These are phyloP conservation scores for Paxillus rubicundulus DNA, from an alignment of 768 basidiomycete species.

Conservation along the genomic window DNA sequence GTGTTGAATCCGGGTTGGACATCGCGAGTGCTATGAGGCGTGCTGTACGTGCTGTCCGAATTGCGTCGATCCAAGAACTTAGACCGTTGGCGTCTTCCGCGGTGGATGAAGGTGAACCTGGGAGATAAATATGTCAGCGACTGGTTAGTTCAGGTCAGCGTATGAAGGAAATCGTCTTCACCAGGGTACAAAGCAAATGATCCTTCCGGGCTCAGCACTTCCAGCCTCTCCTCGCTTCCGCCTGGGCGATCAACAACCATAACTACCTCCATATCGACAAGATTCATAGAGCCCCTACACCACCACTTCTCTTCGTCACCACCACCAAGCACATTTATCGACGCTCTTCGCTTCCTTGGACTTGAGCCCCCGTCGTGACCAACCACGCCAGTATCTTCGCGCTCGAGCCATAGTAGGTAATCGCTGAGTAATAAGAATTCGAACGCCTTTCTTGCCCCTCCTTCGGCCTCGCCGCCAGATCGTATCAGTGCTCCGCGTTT, in stretches of 20 bases:
- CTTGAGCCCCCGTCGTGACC: constrained; percentile 18
- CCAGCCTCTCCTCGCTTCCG: constrained; percentile 56
- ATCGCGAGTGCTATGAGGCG: constrained; percentile 68
- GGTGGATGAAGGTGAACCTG: constrained; percentile 3
- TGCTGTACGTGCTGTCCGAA: constrained; percentile 67
- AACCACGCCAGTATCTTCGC: constrained; percentile 38
- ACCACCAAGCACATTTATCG: constrained; percentile 22
- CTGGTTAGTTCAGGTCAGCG: neutral
- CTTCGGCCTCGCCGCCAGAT: constrained; percentile 42
- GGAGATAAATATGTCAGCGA: neutral
- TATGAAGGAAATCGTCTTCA: constrained; percentile 28
- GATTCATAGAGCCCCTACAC: constrained; percentile 64
- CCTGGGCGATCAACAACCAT: constrained; percentile 38
- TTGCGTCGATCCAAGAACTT: constrained; percentile 65
- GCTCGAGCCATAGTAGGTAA: constrained; percentile 72
- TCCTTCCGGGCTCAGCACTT: constrained; percentile 72
- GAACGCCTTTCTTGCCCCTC: constrained; percentile 37
- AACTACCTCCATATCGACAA: constrained; percentile 77
- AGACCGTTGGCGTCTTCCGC: constrained; percentile 12
- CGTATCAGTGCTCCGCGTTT: constrained; percentile 64
- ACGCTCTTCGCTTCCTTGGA: constrained; percentile 15
- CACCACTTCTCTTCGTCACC: constrained; percentile 67
- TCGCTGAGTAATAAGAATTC: constrained; percentile 85
- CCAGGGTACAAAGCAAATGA: constrained; percentile 76
- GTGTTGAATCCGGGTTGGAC: constrained; percentile 75